Evolutionary conservation across 2,329 filamentous ascomycete genomes (phyloP), one percentile per base, ranked within the genome.

Genomic region (Penicillium thymicola): DNA sequence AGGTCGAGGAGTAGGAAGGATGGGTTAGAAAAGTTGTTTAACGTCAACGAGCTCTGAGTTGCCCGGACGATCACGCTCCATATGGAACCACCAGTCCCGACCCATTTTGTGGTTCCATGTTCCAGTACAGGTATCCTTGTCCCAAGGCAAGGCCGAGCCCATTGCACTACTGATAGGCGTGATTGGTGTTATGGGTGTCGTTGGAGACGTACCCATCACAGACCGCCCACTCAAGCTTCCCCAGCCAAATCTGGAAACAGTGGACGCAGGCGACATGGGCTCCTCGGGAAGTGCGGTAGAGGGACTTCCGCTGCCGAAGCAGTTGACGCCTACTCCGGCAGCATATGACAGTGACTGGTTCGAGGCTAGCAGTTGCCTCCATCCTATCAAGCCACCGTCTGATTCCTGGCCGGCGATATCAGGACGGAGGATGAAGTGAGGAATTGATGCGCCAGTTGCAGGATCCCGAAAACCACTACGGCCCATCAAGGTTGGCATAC

Each of bases 41-140:
- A 69, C 54, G 34, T 70, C 66, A 50, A 74, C 65, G 41, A 71
- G 60, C 40, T 74, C 70, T 13, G 66, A 58, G 36, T 67, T 68
- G 32, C 64, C 63, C 13, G 71, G 70, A 36, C 73, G 72, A 57
- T 77, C 75, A 40, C 75, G 70, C 62, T 78, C 75, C 65, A 76
- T 71, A 56, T 78, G 75, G 55, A 71, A 75, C 75, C 75, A 77
- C 75, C 75, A 78, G 25, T 77, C 75, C 37, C 74, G 71, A 25
- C 75, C 75, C 40, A 50, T 64, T 53, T 70, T 73, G 58, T 76
- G 73, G 18, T 78, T 78, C 75, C 75, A 78, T 6, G 73, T 72
- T 9, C 75, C 75, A 40, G 74, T 77, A 57, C 75, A 78, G n/a
- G 68, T 71, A 51, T 77, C 75, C 54, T 71, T 72, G 18, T 72